These are phyloP conservation scores for Pisolithus albus DNA, from an alignment of 768 basidiomycete genomes.

Conservation along the genomic window DNA sequence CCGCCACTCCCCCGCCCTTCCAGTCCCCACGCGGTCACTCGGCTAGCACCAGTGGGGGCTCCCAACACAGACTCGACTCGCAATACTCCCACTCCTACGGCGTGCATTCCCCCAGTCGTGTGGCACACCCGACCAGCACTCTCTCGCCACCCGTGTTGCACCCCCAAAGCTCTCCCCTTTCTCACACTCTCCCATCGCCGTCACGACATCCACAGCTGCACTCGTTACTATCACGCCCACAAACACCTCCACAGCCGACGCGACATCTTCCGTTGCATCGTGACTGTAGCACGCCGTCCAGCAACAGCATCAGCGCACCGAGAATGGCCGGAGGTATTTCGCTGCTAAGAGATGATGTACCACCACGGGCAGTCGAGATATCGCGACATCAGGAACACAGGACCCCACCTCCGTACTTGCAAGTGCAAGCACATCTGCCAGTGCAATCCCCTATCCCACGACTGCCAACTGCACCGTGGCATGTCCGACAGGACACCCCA, in stretches of 20 bases:
- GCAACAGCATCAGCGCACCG: conserved; percentile 11
- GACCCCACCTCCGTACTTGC: not conserved
- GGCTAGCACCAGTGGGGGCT: not conserved
- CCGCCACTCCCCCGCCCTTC: not conserved
- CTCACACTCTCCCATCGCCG: conserved; percentile 10
- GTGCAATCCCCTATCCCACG: conserved; percentile 5
- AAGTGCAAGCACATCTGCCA: not conserved
- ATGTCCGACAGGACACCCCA: conserved; percentile 5
- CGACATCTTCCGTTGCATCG: conserved; percentile 3
- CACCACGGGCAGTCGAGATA: conserved; percentile 6
- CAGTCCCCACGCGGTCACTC: not conserved
- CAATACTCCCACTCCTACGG: not conserved
- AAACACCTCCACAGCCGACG: conserved; percentile 13
- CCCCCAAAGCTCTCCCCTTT: not conserved
- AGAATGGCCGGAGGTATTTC: conserved; percentile 25
- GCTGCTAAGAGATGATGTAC: conserved; percentile 12
- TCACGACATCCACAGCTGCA: conserved; percentile 1
- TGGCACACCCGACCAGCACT: not conserved
- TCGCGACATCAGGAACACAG: conserved; percentile 4
- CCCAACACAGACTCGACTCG: not conserved
- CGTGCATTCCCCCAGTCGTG: not conserved
- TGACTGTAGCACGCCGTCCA: not conserved
- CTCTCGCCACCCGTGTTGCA: not conserved
- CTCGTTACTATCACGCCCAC: conserved; percentile 8
- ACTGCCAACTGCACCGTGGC: not conserved